phyloP scores from a whole-genome alignment of 1,139 yeast genomes.

The Pichia sp. region DNA sequence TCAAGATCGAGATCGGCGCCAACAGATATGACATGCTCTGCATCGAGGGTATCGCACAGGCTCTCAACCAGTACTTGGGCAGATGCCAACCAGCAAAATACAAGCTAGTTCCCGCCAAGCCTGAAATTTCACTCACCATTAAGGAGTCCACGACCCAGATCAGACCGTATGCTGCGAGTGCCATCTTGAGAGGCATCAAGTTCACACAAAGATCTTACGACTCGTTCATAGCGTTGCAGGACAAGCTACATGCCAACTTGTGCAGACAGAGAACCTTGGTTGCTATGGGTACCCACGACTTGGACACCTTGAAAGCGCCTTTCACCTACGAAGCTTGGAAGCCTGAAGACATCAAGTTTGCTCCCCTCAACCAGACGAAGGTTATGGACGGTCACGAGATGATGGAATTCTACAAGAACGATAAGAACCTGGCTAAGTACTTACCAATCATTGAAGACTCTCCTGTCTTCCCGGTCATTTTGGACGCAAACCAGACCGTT shows the following conservation, averaged over 20 bases:
- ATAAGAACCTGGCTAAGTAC: slow-evolving; percentile 83
- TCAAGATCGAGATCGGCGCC: slow-evolving; percentile 96
- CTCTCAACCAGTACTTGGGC: slow-evolving; percentile 86
- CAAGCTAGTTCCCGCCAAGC: slow-evolving; percentile 55
- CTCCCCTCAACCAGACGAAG: slow-evolving; percentile 81
- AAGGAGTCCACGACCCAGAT: slow-evolving; percentile 65
- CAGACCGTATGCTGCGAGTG: slow-evolving; percentile 94
- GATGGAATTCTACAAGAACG: slow-evolving; percentile 87
- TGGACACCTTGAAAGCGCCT: slow-evolving; percentile 77
- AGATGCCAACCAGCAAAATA: slow-evolving; percentile 60
- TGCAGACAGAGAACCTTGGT: slow-evolving; percentile 97
- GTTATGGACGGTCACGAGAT: slow-evolving; percentile 72
- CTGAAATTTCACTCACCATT: slow-evolving; percentile 64
- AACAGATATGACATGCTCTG: slow-evolving; percentile 97
- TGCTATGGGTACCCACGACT: slow-evolving; percentile 97
- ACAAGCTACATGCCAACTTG: slow-evolving; percentile 88
- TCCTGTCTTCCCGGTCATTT: slow-evolving; percentile 86
- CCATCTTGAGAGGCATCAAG: slow-evolving; percentile 75
- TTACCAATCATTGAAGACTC: slow-evolving; percentile 84
- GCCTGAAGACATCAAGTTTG: slow-evolving; percentile 73
- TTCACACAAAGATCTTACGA: slow-evolving; percentile 85
- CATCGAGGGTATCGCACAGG: slow-evolving; percentile 96
- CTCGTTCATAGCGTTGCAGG: slow-evolving; percentile 93
- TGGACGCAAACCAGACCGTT: slow-evolving; percentile 72
- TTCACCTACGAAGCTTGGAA: slow-evolving; percentile 83